phyloP scores from a whole-genome alignment of 2,329 filamentous ascomycete species.

The Cercospora brassicicola region DNA sequence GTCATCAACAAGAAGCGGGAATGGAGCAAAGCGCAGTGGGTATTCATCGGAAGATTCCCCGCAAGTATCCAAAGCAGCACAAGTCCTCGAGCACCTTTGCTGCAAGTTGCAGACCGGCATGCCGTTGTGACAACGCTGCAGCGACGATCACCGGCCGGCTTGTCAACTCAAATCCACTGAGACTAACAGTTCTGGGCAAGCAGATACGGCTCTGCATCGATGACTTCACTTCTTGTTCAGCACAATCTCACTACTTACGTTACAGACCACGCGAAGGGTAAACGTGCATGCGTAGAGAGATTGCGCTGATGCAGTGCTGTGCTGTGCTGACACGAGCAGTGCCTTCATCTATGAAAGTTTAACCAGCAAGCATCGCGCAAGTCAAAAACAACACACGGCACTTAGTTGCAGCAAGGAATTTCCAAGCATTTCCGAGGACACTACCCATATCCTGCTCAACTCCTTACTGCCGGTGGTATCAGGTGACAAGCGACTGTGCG shows the following conservation, averaged over 20 bases:
- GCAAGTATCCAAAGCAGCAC: background rate
- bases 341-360: background rate
- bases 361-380: background rate
- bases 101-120: background rate
- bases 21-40: background rate
- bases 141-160: background rate
- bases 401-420: background rate
- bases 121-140: background rate
- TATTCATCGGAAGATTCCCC: background rate
- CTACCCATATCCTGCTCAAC: background rate
- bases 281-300: background rate
- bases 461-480: background rate
- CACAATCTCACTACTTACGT: background rate
- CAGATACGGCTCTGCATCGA: conserved; percentile 8
- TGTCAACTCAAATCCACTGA: conserved; percentile 1
- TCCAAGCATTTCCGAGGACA: background rate
- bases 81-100: background rate
- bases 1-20: background rate
- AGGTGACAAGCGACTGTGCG: background rate
- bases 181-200: conserved; percentile 9
- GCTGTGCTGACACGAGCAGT: background rate
- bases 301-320: background rate
- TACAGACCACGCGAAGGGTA: background rate
- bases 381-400: background rate
- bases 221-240: background rate